phyloP scores from a whole-genome alignment of 495 filamentous ascomycete genomes.

The Neurospora sp. region DNA sequence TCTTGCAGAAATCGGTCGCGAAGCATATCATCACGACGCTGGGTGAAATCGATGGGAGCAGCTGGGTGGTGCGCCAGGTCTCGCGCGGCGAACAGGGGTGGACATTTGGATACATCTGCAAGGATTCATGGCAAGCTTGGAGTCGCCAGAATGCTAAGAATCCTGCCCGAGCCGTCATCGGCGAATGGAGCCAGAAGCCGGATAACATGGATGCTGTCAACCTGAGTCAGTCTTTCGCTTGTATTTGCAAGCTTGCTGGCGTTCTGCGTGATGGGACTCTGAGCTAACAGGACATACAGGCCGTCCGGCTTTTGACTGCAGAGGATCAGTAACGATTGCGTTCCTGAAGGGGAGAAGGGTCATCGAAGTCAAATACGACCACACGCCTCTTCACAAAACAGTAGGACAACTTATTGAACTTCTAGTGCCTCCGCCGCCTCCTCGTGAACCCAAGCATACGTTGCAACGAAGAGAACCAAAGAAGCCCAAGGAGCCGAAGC shows the following conservation, averaged over 20 bases:
- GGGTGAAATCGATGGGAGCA: conserved; percentile 28
- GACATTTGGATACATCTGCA: conserved; percentile 39
- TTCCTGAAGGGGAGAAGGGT: conserved; percentile 29
- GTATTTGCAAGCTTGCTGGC: background rate
- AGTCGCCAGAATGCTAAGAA: conserved; percentile 30
- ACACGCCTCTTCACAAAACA: conserved; percentile 37
- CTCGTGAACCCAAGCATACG: conserved; percentile 30
- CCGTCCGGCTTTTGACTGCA: conserved; percentile 41
- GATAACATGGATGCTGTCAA: conserved; percentile 27
- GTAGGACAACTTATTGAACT: conserved; percentile 32
- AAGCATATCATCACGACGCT: conserved; percentile 30
- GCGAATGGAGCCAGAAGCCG: conserved; percentile 29
- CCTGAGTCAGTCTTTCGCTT: conserved; percentile 15
- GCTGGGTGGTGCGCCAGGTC: conserved; percentile 31
- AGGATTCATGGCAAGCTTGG: conserved; percentile 38
- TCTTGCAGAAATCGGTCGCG: conserved; percentile 29
- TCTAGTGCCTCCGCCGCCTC: conserved; percentile 21
- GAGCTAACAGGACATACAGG: conserved; percentile 12
- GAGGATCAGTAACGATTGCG: conserved; percentile 32
- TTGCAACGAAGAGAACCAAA: conserved; percentile 50
- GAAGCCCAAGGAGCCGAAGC: conserved; percentile 22
- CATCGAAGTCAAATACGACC: conserved; percentile 37
- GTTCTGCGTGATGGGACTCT: background rate
- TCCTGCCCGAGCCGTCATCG: conserved; percentile 24
- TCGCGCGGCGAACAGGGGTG: conserved; percentile 32